phyloP scores from a whole-genome alignment of 1,139 yeast genomes.

The Diutina neorugosa region DNA sequence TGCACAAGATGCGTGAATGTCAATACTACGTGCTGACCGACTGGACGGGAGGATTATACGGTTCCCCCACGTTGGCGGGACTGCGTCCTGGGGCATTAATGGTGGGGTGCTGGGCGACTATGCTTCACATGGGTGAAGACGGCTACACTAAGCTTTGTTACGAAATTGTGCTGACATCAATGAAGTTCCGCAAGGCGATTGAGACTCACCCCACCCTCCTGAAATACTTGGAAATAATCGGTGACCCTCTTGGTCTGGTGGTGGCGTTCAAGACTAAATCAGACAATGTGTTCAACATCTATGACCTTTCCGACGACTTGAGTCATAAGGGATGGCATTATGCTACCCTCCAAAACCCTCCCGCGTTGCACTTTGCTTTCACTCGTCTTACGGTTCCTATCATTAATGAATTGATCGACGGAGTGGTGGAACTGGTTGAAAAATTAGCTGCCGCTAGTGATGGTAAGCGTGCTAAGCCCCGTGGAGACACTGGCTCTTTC shows the following conservation, averaged over 20 bases:
- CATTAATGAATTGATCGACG: conserved; percentile 48
- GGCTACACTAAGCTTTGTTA: conserved; percentile 64
- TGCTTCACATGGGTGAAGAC: conserved; percentile 63
- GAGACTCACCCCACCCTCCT: conserved; percentile 33
- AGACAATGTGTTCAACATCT: conserved; percentile 41
- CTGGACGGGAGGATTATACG: conserved; percentile 95
- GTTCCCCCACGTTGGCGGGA: conserved; percentile 94
- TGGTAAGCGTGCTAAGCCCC: conserved; percentile 5
- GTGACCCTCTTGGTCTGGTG: conserved; percentile 79
- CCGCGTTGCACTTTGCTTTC: conserved; percentile 84
- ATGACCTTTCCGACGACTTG: conserved; percentile 63
- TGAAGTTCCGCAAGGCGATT: conserved; percentile 41
- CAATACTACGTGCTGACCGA: conserved; percentile 78
- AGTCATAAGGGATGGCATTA: conserved; percentile 78
- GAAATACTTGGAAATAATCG: conserved; percentile 41
- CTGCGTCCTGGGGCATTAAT: conserved; percentile 94
- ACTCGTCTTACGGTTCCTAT: conserved; percentile 60
- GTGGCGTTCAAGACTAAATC: conserved; percentile 52
- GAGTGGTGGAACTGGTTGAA: conserved; percentile 36
- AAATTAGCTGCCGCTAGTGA: conserved; percentile 14
- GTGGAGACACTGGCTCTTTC: conserved; percentile 66
- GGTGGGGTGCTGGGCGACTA: conserved; percentile 96
- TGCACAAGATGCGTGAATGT: conserved; percentile 49
- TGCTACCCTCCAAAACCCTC: conserved; percentile 74
- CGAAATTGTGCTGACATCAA: conserved; percentile 57